These are phyloP conservation scores for Trametes gibbosa DNA, from an alignment of 768 basidiomycete genomes.

Conservation along the genomic window DNA sequence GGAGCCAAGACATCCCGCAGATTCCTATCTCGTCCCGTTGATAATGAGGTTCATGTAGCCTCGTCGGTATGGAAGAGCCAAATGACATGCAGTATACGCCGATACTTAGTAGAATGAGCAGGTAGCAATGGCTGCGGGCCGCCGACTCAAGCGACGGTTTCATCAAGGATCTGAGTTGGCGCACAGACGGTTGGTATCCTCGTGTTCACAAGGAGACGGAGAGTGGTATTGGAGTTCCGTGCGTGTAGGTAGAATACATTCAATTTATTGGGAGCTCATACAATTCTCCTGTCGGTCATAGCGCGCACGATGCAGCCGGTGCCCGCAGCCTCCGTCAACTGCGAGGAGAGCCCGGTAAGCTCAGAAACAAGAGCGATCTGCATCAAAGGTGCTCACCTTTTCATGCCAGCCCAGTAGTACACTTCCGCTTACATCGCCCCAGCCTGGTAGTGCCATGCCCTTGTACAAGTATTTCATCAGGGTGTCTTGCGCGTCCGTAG, in stretches of 20 bases:
- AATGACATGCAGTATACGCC: too few species aligned
- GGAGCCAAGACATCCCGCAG: background rate
- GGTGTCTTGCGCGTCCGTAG: conserved; percentile 77
- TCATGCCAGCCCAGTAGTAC: conserved; percentile 91
- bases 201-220: background rate
- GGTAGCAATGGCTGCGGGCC: too few species aligned
- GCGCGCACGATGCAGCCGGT: conserved; percentile 92
- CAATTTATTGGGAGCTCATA: conserved; percentile 35
- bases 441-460: conserved; percentile 74
- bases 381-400: conserved; percentile 57
- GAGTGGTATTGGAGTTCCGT: background rate
- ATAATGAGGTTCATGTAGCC: too few species aligned
- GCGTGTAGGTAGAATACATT: conserved; percentile 19
- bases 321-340: conserved; percentile 93
- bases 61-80: too few species aligned
- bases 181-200: background rate
- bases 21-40: too few species aligned
- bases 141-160: too few species aligned
- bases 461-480: conserved; percentile 99
- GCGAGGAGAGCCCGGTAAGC: conserved; percentile 2
- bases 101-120: too few species aligned
- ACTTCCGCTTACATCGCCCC: conserved; percentile 62
- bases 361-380: background rate
- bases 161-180: too few species aligned
- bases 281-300: conserved; percentile 64